Base-by-base conservation (phyloP, 331 rosid genomes). In the Saraca asoca region DNA sequence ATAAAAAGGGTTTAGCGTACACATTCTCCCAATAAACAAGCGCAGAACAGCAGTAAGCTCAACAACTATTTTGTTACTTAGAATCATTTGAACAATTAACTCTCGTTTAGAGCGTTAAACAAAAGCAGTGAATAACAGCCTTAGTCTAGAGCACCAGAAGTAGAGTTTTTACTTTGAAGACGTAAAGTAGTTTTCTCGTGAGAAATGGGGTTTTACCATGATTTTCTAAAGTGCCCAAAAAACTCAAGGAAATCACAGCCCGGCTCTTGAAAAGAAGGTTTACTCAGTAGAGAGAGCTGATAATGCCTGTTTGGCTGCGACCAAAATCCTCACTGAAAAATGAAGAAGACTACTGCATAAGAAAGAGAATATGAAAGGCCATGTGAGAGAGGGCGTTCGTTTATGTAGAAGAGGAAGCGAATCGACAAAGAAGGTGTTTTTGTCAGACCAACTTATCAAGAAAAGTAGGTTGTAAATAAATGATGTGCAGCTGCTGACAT, bases 131-230 rank as follows among this genome's bases (percentile, higher is more conserved):
- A 29, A 48, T 24, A 24, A 24, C 3, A 24, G 31, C 2, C 31
- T 24, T 24, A 3, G 31, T 24, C 31, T 24, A 24, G 3, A 24
- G 31, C 31, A 3, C 17, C 16, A 18, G 43, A 46, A 11, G 15
- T 48, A 39, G n/a, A 46, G 2, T 4, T 9, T 20, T 44, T 63
- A 64, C 10, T 64, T 71, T 62, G 68, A 15, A 12, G 60, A 54
- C 41, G 54, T 46, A 49, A 71, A 15, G 38, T 14, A 5, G 11
- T 29, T 33, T 56, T 56, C 62, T 11, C 43, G 12, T 13, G 12
- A 56, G 34, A n/a, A 56, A n/a, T 12, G 7, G 1, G 3, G 52
- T 37, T 9, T 1, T 0, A 0, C 7, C 4, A 5, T 43, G n/a
- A 11, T 12, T 43, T 46, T 46, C n/a, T 55, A 43, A 4, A 8